Evolutionary conservation across 1,139 yeast species (phyloP).

Genomic region (Debaryomyces singareniensis): DNA sequence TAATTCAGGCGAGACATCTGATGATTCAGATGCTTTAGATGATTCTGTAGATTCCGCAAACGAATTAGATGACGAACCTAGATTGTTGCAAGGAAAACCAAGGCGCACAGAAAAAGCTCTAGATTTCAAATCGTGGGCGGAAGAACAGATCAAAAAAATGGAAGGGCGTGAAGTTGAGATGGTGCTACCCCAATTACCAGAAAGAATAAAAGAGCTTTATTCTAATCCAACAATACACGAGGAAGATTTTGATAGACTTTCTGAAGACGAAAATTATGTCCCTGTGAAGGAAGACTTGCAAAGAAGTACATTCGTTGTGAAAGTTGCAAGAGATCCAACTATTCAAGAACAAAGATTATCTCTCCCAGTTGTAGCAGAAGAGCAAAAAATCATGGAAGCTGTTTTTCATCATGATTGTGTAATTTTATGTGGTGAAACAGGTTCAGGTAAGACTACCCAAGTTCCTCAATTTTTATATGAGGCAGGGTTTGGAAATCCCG

Average conservation of each 20-base stretch:
- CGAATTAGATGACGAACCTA: constrained; percentile 22
- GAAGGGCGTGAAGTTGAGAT: constrained; percentile 51
- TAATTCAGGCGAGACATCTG: constrained; percentile 12
- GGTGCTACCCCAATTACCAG: constrained; percentile 46
- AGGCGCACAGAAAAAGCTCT: constrained; percentile 38
- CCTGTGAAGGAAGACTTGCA: constrained; percentile 48
- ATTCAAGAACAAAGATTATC: constrained; percentile 63
- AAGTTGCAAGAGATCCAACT: constrained; percentile 56
- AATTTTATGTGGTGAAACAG: constrained; percentile 89
- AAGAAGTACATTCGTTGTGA: constrained; percentile 64
- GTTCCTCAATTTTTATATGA: constrained; percentile 77
- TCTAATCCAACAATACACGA: constrained; percentile 40
- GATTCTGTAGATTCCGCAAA: constrained; percentile 11
- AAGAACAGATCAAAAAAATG: constrained; percentile 44
- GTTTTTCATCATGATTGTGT: constrained; percentile 87
- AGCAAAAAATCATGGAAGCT: constrained; percentile 93
- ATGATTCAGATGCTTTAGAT: constrained; percentile 12
- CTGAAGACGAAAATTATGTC: constrained; percentile 50
- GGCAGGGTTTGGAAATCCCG: constrained; percentile 72
- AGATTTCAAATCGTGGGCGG: constrained; percentile 59
- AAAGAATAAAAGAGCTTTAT: constrained; percentile 38
- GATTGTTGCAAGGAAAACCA: constrained; percentile 32
- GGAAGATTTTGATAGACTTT: constrained; percentile 60
- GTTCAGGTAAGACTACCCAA: constrained; percentile 80
- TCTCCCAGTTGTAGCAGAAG: constrained; percentile 88